These are phyloP conservation scores for Russula abietina DNA, from an alignment of 768 basidiomycete genomes.

Conservation along the genomic window DNA sequence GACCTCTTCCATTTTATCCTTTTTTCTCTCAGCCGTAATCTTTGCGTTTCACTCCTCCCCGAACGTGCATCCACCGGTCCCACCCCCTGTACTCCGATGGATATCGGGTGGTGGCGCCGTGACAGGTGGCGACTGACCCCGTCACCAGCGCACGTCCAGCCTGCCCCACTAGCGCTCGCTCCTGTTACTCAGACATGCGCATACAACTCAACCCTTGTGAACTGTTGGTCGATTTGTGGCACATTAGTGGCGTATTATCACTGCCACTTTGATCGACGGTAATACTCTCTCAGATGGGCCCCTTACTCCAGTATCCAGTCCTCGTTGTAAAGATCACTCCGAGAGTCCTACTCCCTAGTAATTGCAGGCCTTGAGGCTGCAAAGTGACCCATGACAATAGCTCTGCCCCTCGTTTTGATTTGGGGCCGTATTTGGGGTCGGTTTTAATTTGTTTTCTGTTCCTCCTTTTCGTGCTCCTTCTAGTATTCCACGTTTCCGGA, in stretches of 20 bases:
- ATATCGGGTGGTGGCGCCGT: slow-evolving; percentile 4
- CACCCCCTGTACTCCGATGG: slow-evolving; percentile 8
- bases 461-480: background rate
- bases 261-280: slow-evolving; percentile 18
- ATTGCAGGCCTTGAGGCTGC: background rate
- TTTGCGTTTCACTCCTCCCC: background rate
- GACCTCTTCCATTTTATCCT: background rate
- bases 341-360: background rate
- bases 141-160: background rate
- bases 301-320: background rate
- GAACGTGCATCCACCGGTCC: background rate
- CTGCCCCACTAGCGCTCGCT: background rate
- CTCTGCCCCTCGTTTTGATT: background rate
- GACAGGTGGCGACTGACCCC: background rate
- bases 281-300: slow-evolving; percentile 1
- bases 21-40: background rate
- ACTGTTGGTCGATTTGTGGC: slow-evolving; percentile 1
- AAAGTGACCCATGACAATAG: background rate
- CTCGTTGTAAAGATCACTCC: background rate
- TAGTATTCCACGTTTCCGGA: background rate
- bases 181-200: background rate
- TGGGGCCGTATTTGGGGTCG: no score
- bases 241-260: background rate
- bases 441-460: slow-evolving; percentile 6
- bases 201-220: background rate